phyloP scores from a whole-genome alignment of 2,329 filamentous ascomycete species.

The Curvularia spicifera region DNA sequence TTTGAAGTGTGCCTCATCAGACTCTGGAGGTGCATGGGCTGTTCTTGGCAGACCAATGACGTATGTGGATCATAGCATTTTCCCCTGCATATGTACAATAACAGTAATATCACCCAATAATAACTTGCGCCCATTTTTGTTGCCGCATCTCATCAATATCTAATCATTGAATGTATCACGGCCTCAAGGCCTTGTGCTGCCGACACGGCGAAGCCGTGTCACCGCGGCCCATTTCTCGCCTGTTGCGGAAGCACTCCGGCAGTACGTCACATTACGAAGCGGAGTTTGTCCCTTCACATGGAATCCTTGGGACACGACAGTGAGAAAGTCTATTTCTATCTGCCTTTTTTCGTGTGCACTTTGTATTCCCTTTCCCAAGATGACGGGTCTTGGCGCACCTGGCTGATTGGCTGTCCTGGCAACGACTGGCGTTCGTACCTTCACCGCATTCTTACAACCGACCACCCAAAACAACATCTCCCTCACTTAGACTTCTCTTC shows the following conservation, averaged over 20 bases:
- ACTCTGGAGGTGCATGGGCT: slow-evolving; percentile 1
- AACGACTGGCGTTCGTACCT: slow-evolving; percentile 20
- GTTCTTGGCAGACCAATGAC: slow-evolving; percentile 17
- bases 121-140: not conserved
- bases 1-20: slow-evolving; percentile 1
- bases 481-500: slow-evolving; percentile 1
- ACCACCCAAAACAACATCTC: slow-evolving; percentile 3
- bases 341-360: not conserved
- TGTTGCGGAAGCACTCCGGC: not conserved
- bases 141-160: not conserved
- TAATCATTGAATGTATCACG: not conserved
- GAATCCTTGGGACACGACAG: not conserved
- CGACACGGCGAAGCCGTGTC: not conserved
- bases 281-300: not conserved
- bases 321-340: not conserved
- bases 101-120: not conserved
- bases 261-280: slow-evolving; percentile 4
- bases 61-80: not conserved
- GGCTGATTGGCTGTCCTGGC: slow-evolving; percentile 18
- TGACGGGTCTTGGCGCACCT: slow-evolving; percentile 19
- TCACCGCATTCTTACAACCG: slow-evolving; percentile 9
- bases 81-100: not conserved
- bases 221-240: not conserved
- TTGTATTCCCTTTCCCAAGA: not conserved
- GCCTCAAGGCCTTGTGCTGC: not conserved